phyloP scores from a whole-genome alignment of 2,329 filamentous ascomycete genomes.

The Sclerotinia glacialis region DNA sequence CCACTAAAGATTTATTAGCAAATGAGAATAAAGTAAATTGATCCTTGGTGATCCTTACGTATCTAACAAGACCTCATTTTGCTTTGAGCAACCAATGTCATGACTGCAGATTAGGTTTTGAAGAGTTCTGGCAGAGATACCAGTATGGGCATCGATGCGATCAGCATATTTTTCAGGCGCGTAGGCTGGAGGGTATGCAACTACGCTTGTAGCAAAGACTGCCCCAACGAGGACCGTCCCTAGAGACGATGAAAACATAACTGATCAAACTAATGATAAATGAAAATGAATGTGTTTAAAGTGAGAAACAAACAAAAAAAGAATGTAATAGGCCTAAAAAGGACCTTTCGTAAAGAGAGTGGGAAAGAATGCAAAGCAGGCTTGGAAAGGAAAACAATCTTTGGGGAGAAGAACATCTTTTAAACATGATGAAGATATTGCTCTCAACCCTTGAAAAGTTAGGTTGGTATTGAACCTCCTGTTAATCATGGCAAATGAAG shows the following conservation, averaged over 20 bases:
- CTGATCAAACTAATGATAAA: slow-evolving; percentile 5
- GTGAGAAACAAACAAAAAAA: background rate
- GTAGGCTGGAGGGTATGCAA: slow-evolving; percentile 13
- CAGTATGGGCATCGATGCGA: background rate
- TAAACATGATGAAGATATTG: slow-evolving; percentile 9
- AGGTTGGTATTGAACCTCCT: background rate
- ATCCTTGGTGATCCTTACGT: slow-evolving; percentile 24
- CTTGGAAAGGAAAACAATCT: background rate
- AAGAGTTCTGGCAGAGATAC: background rate
- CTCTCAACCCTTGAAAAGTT: slow-evolving; percentile 7
- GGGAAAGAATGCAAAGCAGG: slow-evolving; percentile 18
- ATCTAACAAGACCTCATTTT: slow-evolving; percentile 29
- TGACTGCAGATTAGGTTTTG: slow-evolving; percentile 7
- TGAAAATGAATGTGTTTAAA: slow-evolving; percentile 11
- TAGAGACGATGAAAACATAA: slow-evolving; percentile 20
- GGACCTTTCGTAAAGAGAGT: slow-evolving; percentile 22
- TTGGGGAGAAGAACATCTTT: slow-evolving; percentile 16
- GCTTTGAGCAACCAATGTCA: slow-evolving; percentile 21
- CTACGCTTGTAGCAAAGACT: slow-evolving; percentile 19
- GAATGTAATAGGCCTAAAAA: slow-evolving; percentile 19
- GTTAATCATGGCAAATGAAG: slow-evolving; percentile 13
- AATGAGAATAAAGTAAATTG: too few relatives aligned
- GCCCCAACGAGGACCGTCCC: slow-evolving; percentile 21
- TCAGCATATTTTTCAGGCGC: slow-evolving; percentile 7
- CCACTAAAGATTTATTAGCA: slow-evolving; percentile 23